Base-by-base conservation (phyloP, 1,284 basidiomycete species). In the Ustilago trichophora region DNA sequence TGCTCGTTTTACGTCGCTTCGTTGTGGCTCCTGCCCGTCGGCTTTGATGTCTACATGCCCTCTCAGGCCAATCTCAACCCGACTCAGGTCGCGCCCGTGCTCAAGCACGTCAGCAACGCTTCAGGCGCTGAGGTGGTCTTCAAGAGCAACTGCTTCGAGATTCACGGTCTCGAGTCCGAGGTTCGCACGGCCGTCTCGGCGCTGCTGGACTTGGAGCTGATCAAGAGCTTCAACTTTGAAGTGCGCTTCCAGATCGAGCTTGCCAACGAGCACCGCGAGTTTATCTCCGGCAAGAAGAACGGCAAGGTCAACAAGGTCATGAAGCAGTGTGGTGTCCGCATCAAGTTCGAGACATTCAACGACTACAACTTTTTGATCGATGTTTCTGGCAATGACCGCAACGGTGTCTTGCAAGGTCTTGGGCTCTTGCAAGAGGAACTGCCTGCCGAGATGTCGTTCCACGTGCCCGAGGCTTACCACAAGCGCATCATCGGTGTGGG, bases 401-500 rank as follows among this genome's bases (percentile, higher is more conserved):
- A 63, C 27, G 90, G 90, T 24, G 90, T 93, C 21, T 83, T 98
- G 19, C 90, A 93, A 77, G 93, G 96, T 18, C 85, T 98, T 37
- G 88, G 89, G 6, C 86, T 97, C 64, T 85, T 98, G 24, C 93
- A 97, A 83, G 95, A 98, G 82, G 95, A 98, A 83, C 85, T 98
- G 16, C 95, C 95, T 1, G 94, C 96, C n/a, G 95, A 98, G 83
- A 91, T 97, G 48, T 97, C 93, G 21, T 98, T 98, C 87, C 94
- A 98, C 83, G 93, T 98, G 8, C 95, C 96, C 19, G 95, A 99
- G 83, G 88, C 89, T 44, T 98, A 98, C 82, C 95, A 98, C 85
- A 98, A 98, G 84, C 91, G 96, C 64, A 98, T 98, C 82, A 99
- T 99, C 73, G 95, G 95, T 62, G 95, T 98, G 22, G 95, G 93